Percentiles rank a stretch among this genome's conserved stretches.
These are phyloP conservation scores for Solanum dulcamara DNA, from an alignment of 257 asterid species.

Conservation along the genomic window DNA sequence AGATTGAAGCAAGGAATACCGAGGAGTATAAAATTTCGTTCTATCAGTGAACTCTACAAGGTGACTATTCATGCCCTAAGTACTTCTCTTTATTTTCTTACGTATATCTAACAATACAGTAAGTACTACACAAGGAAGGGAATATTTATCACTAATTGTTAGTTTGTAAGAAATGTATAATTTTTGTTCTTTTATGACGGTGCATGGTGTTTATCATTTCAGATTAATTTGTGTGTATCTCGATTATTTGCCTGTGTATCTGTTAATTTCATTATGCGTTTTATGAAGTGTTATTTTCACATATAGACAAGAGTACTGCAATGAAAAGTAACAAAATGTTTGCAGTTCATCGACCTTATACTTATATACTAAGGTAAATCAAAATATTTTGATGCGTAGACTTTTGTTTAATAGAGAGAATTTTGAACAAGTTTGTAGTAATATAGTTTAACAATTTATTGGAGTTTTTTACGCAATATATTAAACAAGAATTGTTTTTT, in stretches of 20 bases:
- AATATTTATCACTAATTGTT: too few species aligned
- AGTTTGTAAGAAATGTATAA: too few species aligned
- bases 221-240: neutral
- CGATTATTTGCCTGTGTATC: neutral
- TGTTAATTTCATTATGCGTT: neutral
- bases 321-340: neutral
- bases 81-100: too few species aligned
- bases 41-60: neutral
- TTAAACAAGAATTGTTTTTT: neutral
- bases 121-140: too few species aligned
- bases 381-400: neutral
- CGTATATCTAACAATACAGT: too few species aligned
- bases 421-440: neutral
- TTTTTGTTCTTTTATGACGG: neutral
- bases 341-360: neutral
- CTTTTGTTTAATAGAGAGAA: neutral
- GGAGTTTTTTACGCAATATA: neutral
- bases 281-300: neutral
- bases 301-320: neutral
- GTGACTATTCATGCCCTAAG: neutral
- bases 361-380: neutral
- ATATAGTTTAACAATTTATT: neutral
- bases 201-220: neutral
- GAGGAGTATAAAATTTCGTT: neutral
- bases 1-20: neutral